These are phyloP conservation scores for Lachnellula arida DNA, from an alignment of 2,329 filamentous ascomycete genomes.

Conservation along the genomic window DNA sequence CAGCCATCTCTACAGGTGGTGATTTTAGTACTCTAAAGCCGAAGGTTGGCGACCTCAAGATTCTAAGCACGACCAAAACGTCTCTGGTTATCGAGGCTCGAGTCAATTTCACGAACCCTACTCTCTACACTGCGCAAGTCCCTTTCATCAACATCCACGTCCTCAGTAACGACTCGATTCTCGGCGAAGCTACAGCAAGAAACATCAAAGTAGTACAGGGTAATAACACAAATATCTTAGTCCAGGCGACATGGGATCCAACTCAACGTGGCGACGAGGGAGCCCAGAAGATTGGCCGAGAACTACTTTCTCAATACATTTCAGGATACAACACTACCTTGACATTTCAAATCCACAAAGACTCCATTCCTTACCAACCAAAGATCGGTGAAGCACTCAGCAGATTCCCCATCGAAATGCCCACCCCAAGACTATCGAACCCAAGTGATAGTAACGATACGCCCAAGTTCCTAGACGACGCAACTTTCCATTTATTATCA, in stretches of 20 bases:
- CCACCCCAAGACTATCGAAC: constrained; percentile 61
- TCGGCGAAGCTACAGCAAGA: constrained; percentile 69
- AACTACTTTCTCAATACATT: constrained; percentile 78
- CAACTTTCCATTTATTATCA: constrained; percentile 80
- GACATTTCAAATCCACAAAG: constrained; percentile 64
- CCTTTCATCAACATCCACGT: constrained; percentile 77
- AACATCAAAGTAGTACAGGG: constrained; percentile 63
- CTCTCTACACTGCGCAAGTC: constrained; percentile 75
- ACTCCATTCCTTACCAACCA: constrained; percentile 70
- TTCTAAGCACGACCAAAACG: constrained; percentile 66
- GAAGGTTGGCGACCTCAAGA: constrained; percentile 64
- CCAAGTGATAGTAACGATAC: constrained; percentile 46
- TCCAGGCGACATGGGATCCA: constrained; percentile 73
- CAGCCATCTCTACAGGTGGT: constrained; percentile 55
- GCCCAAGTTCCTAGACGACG: constrained; percentile 74
- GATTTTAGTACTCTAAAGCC: constrained; percentile 48
- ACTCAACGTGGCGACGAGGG: constrained; percentile 53
- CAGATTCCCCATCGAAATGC: constrained; percentile 64
- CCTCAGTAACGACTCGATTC: constrained; percentile 63
- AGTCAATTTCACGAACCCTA: constrained; percentile 87
- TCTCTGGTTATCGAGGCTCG: constrained; percentile 66
- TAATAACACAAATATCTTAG: constrained; percentile 63
- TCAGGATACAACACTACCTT: constrained; percentile 84
- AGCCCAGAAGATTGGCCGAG: constrained; percentile 58
- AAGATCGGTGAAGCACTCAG: constrained; percentile 69